Evolutionary conservation across 2,329 filamentous ascomycete species (phyloP), one percentile per base, ranked within the genome.

Genomic region (Colletotrichum agaves): DNA sequence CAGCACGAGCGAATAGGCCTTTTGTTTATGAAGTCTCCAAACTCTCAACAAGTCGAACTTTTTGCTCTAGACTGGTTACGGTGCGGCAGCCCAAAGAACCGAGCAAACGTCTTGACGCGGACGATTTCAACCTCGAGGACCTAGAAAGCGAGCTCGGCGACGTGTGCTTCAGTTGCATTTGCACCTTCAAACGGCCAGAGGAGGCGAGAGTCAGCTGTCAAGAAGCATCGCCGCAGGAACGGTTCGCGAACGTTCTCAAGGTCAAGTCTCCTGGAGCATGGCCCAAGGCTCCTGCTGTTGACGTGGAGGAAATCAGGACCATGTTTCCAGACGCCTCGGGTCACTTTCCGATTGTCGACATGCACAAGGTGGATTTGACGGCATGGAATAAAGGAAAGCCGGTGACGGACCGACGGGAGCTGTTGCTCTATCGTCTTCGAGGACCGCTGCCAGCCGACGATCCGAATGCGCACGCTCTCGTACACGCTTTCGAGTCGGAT

Each of bases 331-430:
- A 76, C 46, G 72, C 77, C 2, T 75, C 79, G 1, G 84, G 83
- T 3, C 74, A 74, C 0, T 87, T 87, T 63, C 85, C 85, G 7
- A 76, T 81, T 0, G 76, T 87, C 3, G 81, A 86, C 53, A 85
- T 87, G 82, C 81, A 81, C 72, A 87, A 87, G 74, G 85, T 87
- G 7, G 84, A 87, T 71, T 83, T 88, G 81, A 70, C 69, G 0
- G 74, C 62, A 0, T 84, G 78, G 69, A 88, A 87, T 71, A 72
- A 74, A 8, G 77, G 70, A 0, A 80, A 78, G 52, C 75, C 80
- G 0, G 65, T 84, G 7, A 75, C 82, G 4, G 84, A 85, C 39
- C 77, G 81, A 5, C 79, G 83, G 17, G 83, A 88, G 71, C 75
- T 87, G 7, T 70, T 86, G 1, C 70, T 85, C 5, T 87, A 88